Base-by-base conservation (phyloP, 148 eudicot genomes). In the Pharnaceum exiguum region DNA sequence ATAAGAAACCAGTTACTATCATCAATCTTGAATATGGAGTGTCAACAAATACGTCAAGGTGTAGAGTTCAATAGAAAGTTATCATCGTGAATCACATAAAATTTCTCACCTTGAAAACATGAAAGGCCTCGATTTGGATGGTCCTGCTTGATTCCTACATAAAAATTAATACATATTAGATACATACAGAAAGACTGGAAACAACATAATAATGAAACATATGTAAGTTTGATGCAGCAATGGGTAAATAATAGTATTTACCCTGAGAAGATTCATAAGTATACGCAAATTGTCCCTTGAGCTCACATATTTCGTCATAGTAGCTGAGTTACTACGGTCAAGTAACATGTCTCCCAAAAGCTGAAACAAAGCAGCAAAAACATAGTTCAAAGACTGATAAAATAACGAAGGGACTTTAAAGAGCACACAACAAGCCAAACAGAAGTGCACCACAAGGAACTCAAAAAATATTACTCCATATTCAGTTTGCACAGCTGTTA, bases 191-290 rank as follows among this genome's bases (percentile, higher is more conserved):
- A 4, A 38, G 35, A 56, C 12, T 0, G 1, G 12, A 31, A 33
- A 21, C n/a, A 53, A 19, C 24, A 48, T 2, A 11, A 16, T 39
- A 43, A 40, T 35, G 38, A 33, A 12, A 15, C 1, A 10, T 3
- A 46, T 46, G 25, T 25, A 25, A 36, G 7, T 36, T 29, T 19
- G 28, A 9, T 40, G 39, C 43, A n/a, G 9, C 10, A 15, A 35
- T 35, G 38, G 38, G 38, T 7, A 52, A 32, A 52, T 9, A 19
- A n/a, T 36, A 2, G n/a, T n/a, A 17, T 2, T 45, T 82, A 89
- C 96, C 74, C 93, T 75, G 50, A 89, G 63, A 66, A 89, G 87
- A 65, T 85, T 82, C 96, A 89, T 89, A 21, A 82, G 76, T 55
- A 89, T 83, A 77, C 81, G 82, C 53, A 89, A 64, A 73, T 89